phyloP scores from a whole-genome alignment of 306 rosid species.

The Albizia julibrissin region DNA sequence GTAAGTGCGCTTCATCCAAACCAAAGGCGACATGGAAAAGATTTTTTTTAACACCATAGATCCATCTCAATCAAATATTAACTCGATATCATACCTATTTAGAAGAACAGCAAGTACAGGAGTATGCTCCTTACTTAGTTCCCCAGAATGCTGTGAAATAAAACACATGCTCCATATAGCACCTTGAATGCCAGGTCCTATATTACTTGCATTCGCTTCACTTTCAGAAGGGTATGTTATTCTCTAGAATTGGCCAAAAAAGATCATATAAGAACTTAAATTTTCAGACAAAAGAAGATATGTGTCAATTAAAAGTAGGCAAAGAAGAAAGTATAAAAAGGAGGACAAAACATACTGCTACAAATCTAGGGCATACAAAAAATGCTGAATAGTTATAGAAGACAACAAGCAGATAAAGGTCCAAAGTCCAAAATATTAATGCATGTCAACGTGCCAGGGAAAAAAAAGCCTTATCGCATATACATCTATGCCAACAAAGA shows the following conservation, averaged over 20 bases:
- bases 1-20: conserved; percentile 25
- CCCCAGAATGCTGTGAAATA: conserved; percentile 66
- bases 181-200: conserved; percentile 58
- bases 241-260: conserved; percentile 56
- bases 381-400: conserved; percentile 1
- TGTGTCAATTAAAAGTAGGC: conserved; percentile 15
- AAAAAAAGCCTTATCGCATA: conserved; percentile 10
- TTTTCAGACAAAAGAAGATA: conserved; percentile 33
- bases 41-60: conserved; percentile 31
- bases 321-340: conserved; percentile 10
- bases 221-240: conserved; percentile 70
- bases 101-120: conserved; percentile 85
- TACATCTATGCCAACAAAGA: conserved; percentile 17
- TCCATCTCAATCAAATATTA: conserved; percentile 12
- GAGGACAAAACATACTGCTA: conserved; percentile 20
- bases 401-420: conserved; percentile 29
- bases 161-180: conserved; percentile 97
- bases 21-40: conserved; percentile 30
- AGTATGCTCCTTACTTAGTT: conserved; percentile 59
- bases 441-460: conserved; percentile 17
- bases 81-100: conserved; percentile 58
- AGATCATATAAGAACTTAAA: conserved; percentile 21
- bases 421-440: not conserved
- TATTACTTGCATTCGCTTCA: conserved; percentile 53
- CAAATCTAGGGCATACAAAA: not conserved